These are phyloP conservation scores for Aspergillus asperescens DNA, from an alignment of 495 filamentous ascomycete species.

Conservation along the genomic window DNA sequence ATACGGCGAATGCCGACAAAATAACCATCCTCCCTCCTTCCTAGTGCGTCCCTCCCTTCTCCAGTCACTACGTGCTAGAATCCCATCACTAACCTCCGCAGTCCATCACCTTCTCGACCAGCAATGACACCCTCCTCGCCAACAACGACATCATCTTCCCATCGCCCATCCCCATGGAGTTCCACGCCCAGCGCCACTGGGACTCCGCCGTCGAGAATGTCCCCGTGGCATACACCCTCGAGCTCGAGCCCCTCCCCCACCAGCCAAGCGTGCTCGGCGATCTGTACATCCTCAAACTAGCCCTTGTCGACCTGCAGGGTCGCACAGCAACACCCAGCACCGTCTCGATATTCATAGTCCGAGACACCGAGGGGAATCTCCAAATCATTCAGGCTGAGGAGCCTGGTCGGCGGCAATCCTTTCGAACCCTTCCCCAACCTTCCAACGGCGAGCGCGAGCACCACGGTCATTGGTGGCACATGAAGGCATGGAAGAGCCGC, in stretches of 20 bases:
- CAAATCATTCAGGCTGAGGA: slow-evolving; percentile 24
- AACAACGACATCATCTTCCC: slow-evolving; percentile 45
- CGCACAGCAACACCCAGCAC: slow-evolving; percentile 54
- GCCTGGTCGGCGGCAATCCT: too few species aligned
- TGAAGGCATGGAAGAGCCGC: slow-evolving; percentile 25
- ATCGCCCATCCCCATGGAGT: slow-evolving; percentile 27
- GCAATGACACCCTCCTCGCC: slow-evolving; percentile 37
- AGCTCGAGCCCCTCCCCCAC: slow-evolving; percentile 23
- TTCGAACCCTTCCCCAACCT: too few species aligned
- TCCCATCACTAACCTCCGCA: too few species aligned
- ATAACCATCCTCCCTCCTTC: background rate
- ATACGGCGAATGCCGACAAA: background rate
- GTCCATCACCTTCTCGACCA: slow-evolving; percentile 37
- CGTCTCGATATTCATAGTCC: slow-evolving; percentile 45
- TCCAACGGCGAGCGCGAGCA: too few species aligned
- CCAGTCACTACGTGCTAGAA: too few species aligned
- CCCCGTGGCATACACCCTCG: slow-evolving; percentile 24
- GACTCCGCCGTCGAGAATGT: slow-evolving; percentile 15
- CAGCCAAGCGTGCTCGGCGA: slow-evolving; percentile 17
- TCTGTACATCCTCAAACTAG: slow-evolving; percentile 25
- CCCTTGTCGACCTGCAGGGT: slow-evolving; percentile 26
- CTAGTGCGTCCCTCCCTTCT: background rate
- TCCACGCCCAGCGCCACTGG: slow-evolving; percentile 25
- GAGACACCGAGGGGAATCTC: slow-evolving; percentile 31
- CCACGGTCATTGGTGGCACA: slow-evolving; percentile 19